A percentile compares a stretch with the other conserved stretches of the same genome.
Conservation (phyloP, 169 alveolate species). For the Eimeria praecox region DNA sequence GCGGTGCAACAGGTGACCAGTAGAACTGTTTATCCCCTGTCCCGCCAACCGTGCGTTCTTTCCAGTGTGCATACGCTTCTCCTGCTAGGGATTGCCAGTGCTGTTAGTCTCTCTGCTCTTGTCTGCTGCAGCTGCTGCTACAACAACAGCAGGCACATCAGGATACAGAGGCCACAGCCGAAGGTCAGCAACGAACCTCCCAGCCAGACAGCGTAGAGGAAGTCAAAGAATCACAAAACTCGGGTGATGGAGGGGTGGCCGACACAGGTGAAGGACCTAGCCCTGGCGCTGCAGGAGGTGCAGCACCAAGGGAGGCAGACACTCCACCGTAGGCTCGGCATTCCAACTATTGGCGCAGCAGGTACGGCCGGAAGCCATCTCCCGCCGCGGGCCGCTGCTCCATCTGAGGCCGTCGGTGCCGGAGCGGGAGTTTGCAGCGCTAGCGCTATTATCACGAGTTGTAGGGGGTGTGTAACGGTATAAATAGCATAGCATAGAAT, state of each 20-base stretch:
- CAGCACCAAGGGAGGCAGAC: neutral
- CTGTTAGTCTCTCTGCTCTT: neutral
- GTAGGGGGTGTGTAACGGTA: neutral
- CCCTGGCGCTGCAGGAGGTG: conserved; percentile 1
- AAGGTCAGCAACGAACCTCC: conserved; percentile 9
- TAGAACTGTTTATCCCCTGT: neutral
- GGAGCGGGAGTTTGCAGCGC: conserved; percentile 9
- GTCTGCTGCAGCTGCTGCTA: conserved; percentile 44
- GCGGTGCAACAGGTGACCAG: conserved; percentile 70
- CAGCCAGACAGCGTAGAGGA: conserved; percentile 28
- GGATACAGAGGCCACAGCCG: conserved; percentile 39
- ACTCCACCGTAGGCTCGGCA: neutral
- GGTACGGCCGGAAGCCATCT: conserved; percentile 36
- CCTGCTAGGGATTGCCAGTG: neutral
- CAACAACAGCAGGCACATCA: conserved; percentile 53
- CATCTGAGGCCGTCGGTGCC: conserved; percentile 6
- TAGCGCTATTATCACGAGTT: neutral
- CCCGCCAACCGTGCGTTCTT: neutral
- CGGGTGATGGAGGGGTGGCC: conserved; percentile 3
- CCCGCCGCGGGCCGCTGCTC: neutral
- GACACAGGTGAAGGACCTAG: neutral
- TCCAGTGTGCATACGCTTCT: neutral
- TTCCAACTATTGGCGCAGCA: conserved; percentile 4
- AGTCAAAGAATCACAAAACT: neutral
- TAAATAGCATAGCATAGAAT: neutral